Conservation (phyloP, 768 basidiomycete species). For the Lactarius quietus region DNA sequence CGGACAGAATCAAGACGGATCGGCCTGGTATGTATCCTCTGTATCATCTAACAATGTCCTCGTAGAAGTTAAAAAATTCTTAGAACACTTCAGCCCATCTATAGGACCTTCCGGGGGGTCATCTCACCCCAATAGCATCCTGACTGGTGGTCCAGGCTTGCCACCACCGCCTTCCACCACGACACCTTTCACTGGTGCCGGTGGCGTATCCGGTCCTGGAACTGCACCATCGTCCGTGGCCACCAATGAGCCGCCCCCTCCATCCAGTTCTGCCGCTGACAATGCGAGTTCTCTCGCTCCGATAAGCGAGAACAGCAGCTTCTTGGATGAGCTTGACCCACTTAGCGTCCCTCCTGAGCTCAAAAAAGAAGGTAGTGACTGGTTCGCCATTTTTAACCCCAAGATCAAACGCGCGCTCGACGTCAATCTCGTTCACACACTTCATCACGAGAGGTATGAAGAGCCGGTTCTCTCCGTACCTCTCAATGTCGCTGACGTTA, state of each 20-base stretch:
- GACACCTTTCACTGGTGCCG: conserved; percentile 22
- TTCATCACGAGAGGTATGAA: conserved; percentile 84
- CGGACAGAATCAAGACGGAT: conserved; percentile 26
- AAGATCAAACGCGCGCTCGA: conserved; percentile 76
- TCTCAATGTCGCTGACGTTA: conserved; percentile 1
- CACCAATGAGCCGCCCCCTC: conserved; percentile 5
- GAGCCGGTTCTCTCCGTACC: conserved; percentile 3
- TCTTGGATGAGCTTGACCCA: conserved; percentile 49
- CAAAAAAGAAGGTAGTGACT: conserved; percentile 77
- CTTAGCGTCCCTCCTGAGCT: conserved; percentile 48
- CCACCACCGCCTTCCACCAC: conserved; percentile 26
- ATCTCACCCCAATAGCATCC: conserved; percentile 18
- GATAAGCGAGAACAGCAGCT: conserved; percentile 29
- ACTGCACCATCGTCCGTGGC: conserved; percentile 18
- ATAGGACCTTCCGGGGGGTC: conserved; percentile 22
- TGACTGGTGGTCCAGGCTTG: conserved; percentile 25
- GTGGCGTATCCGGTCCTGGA: conserved; percentile 22
- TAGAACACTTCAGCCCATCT: conserved; percentile 26
- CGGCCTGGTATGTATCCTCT: conserved; percentile 23
- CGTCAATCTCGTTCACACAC: conserved; percentile 75
- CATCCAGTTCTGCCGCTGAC: conserved; percentile 2
- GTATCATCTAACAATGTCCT: conserved; percentile 6
- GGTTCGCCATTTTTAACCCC: conserved; percentile 87
- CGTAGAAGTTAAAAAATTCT: conserved; percentile 9
- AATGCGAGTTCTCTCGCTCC: conserved; percentile 25